Conservation (phyloP, 179 eudicot genomes). For the Carnegiea gigantea region DNA sequence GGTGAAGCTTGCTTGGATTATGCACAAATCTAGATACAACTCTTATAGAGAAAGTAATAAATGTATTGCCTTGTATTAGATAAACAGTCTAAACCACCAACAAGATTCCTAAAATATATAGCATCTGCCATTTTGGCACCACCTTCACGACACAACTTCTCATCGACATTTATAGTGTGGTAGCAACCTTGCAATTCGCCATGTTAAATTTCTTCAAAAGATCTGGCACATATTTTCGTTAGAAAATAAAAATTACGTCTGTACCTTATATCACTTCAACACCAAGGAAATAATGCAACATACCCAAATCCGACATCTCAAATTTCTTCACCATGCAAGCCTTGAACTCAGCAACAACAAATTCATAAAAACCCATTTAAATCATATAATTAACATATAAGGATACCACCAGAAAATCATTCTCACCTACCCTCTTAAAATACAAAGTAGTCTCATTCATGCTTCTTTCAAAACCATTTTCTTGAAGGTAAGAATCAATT, state of each 20-base stretch:
- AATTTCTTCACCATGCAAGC: not conserved
- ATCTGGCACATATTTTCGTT: constrained; percentile 15
- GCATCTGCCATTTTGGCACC: not conserved
- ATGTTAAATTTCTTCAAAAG: constrained; percentile 8
- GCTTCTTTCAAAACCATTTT: constrained; percentile 13
- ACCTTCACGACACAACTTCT: not conserved
- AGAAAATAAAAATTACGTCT: constrained; percentile 5
- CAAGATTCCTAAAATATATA: not conserved
- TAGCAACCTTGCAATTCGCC: not conserved
- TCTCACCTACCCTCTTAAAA: constrained; percentile 14
- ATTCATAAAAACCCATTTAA: constrained; percentile 7
- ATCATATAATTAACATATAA: constrained; percentile 2
- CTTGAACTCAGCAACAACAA: constrained; percentile 1
- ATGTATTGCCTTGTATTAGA: not conserved
- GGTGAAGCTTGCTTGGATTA: too few relatives aligned
- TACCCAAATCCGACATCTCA: constrained; percentile 19
- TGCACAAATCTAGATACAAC: not conserved
- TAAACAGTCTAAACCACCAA: not conserved
- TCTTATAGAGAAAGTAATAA: not conserved
- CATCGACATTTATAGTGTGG: constrained; percentile 17
- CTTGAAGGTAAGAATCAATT: constrained; percentile 17
- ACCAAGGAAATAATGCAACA: constrained; percentile 20
- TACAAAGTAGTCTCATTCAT: constrained; percentile 26
- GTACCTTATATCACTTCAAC: constrained; percentile 6
- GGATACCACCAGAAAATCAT: constrained; percentile 21